Evolutionary conservation across 1,284 basidiomycete genomes (phyloP), one percentile per base, ranked within the genome.

Genomic region (Clitocybe nebularis): DNA sequence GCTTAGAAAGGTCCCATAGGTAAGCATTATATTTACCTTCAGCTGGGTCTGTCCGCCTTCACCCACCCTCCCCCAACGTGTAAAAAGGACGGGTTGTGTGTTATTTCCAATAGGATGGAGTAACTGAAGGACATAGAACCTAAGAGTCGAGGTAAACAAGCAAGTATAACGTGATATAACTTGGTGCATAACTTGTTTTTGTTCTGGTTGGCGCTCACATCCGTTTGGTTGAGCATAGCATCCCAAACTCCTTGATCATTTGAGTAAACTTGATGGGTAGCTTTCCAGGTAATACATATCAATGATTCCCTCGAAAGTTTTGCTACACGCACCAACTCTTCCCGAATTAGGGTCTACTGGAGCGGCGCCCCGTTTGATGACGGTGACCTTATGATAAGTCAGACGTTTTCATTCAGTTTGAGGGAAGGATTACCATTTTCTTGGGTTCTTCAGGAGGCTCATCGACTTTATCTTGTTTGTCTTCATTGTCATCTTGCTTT

Each of bases 151-250:
- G 13, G 3, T 16, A 32, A 16, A 16, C 19, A 13, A 22, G 50
- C 16, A 23, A 13, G 19, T 13, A 32, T 23, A 25, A 26, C 10
- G 32, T 47, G 33, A 47, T 47, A 37, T 8, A 17, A 4, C 7
- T 11, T 7, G 22, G 19, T 16, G 16, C 11, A 11, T 35, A 39
- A 79, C 79, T 82, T 82, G 64, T 83, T 82, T 48, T 77, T 75
- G 60, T 82, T 82, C 48, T 74, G 71, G 54, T 77, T 76, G 47
- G 68, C 72, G 26, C 67, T 69, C 14, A 82, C 68, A 50, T 83
- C 71, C 1, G 81, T 83, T 59, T 84, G 81, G 58, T 83, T 83
- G 44, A 84, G 69, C 68, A 78, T 81, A n/a, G 77, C 80, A 55
- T 84, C 81, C 73, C 74, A 84, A 9, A 80, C 69, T 21, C 64